Evolutionary conservation across 2,329 filamentous ascomycete genomes (phyloP), one percentile per base, ranked within the genome.

Genomic region (Venturia oleaginea): DNA sequence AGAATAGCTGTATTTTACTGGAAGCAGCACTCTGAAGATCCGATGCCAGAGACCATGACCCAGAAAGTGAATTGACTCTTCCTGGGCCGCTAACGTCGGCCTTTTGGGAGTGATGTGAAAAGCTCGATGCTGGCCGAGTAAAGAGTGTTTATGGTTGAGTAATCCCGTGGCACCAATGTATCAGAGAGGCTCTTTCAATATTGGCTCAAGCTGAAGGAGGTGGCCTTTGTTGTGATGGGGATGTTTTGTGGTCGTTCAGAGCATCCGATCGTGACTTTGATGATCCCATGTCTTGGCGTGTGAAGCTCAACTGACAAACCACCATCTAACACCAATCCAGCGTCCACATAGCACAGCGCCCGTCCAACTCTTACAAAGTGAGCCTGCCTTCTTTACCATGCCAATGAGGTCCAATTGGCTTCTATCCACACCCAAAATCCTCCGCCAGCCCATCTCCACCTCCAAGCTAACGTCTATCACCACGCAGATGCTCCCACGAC

Each of bases 401-500:
- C 24, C 48, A 32, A 4, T 34, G 10, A 7, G 4, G 11, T 32
- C 27, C 48, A 17, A 55, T 32, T 57, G 51, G 4, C 51, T n/a
- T 19, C 24, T 17, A 24, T 54, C 27, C 24, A 11, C 30, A 4
- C 51, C 8, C 27, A 34, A n/a, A 4, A 57, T 11, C 51, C 17
- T 34, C 30, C 24, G 27, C 11, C 27, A 17, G 51, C 17, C 19
- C 19, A 6, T 15, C 27, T 0, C 43, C 24, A 30, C 22, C 19
- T 55, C 13, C 2, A 57, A 57, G 30, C 51, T 57, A 57, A 57
- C 19, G 17, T 32, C 51, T n/a, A 0, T 10, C 17, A 57, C 51
- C 27, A 34, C 27, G 17, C 55, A 72, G 70, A 79, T 79, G 77
- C 72, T 79, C 63, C 76, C 76, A 67, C 71, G 77, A 70, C 74